These are phyloP conservation scores for Sarcocystis neurona DNA, from an alignment of 169 alveolate species.

Conservation along the genomic window DNA sequence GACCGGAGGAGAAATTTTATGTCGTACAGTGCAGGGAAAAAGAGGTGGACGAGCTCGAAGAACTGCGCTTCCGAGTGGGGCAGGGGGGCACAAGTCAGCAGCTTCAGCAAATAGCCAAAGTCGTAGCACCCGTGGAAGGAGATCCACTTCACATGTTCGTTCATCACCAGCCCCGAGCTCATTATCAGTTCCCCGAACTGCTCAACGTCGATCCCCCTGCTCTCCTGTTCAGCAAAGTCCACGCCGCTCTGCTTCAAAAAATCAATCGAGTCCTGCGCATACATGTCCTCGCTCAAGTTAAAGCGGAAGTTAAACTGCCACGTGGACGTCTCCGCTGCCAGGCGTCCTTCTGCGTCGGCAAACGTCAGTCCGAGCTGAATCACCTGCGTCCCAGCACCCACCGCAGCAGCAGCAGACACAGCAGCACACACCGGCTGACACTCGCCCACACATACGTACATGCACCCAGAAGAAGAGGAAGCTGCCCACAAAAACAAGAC, in stretches of 20 bases:
- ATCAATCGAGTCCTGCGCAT: slow-evolving; percentile 92
- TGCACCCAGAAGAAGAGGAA: no score
- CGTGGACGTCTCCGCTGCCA: slow-evolving; percentile 90
- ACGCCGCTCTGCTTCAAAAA: slow-evolving; percentile 95
- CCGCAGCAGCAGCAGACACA: no score
- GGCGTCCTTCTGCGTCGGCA: slow-evolving; percentile 90
- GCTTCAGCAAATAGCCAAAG: slow-evolving; percentile 94
- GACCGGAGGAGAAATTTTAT: slow-evolving; percentile 91
- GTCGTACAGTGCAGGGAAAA: slow-evolving; percentile 95
- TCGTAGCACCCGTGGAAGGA: slow-evolving; percentile 98
- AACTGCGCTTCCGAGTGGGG: slow-evolving; percentile 94
- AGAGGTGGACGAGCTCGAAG: slow-evolving; percentile 85
- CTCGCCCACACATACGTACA: no score
- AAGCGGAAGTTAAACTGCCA: slow-evolving; percentile 97
- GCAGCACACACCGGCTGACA: no score
- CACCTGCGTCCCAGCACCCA: no score
- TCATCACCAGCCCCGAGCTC: slow-evolving; percentile 93
- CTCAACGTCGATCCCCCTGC: slow-evolving; percentile 90
- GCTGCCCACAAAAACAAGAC: no score
- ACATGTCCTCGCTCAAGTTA: slow-evolving; percentile 87
- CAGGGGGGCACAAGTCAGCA: slow-evolving; percentile 86
- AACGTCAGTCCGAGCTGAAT: slow-evolving; percentile 96
- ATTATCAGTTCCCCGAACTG: slow-evolving; percentile 95
- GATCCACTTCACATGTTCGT: slow-evolving; percentile 96
- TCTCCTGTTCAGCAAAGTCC: slow-evolving; percentile 91